Conservation (phyloP, 2,329 filamentous ascomycete species). For the Chaetoscypha palmicola region DNA sequence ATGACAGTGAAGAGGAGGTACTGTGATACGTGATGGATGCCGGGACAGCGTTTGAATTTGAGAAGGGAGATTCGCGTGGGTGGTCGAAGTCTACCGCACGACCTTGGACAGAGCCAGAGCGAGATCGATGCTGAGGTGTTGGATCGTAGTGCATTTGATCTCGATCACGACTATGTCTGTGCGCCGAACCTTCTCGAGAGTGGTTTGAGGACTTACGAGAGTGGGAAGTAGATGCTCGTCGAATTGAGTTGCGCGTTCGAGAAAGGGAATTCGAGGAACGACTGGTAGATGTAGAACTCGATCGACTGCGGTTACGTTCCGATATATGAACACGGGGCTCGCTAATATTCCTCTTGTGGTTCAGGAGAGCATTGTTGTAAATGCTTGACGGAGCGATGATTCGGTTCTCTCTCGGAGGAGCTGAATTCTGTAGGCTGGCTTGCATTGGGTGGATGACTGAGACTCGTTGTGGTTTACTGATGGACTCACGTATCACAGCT, state of each 20-base stretch:
- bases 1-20: constrained; percentile 9
- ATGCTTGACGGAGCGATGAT: not conserved
- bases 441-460: not conserved
- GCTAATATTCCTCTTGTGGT: not conserved
- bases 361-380: not conserved
- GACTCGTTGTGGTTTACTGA: constrained; percentile 4
- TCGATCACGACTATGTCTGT: constrained; percentile 11
- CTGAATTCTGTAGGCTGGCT: not conserved
- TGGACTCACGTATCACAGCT: constrained; percentile 11
- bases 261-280: constrained; percentile 7
- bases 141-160: constrained; percentile 20
- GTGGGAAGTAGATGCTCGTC: constrained; percentile 1
- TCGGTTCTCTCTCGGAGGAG: not conserved
- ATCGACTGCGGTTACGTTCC: constrained; percentile 6
- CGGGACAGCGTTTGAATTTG: constrained; percentile 24
- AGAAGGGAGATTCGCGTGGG: constrained; percentile 20
- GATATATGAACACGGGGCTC: constrained; percentile 2
- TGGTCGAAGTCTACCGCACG: constrained; percentile 17
- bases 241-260: constrained; percentile 6
- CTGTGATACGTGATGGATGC: constrained; percentile 2
- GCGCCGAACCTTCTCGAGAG: not conserved
- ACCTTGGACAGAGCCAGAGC: constrained; percentile 18
- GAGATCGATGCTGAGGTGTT: constrained; percentile 8
- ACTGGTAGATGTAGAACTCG: constrained; percentile 9
- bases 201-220: constrained; percentile 6